Evolutionary conservation across 805 yeast genomes (phyloP), one percentile per base, ranked within the genome.

Genomic region (Lachancea kluyveri): DNA sequence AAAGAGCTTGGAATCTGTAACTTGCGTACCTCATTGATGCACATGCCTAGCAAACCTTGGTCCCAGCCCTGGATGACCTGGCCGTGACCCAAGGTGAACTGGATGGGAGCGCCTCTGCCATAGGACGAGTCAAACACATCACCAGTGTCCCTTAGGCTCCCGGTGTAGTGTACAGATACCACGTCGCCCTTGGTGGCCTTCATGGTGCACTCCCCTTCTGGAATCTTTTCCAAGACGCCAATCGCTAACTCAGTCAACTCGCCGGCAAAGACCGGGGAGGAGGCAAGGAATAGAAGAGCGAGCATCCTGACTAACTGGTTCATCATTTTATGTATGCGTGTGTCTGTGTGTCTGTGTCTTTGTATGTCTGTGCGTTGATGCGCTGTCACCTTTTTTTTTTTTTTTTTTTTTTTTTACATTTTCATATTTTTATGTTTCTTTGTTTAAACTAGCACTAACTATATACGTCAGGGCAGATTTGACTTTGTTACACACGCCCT

Each of bases 21-120:
- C 45, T 71, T 78, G 53, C 96, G 72, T 62, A 78, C 68, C 58
- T 87, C 96, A 27, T 95, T 95, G 55, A 84, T 65, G 60, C 96
- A 87, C 94, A 83, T 83, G 20, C 80, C 77, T 22, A 65, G 46
- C 30, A 86, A 62, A 24, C 96, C 96, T 59, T 79, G 74, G 42
- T 87, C 96, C 96, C 96, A 87, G 37, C 96, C 96, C 39, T 67
- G 52, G 51, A 87, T 87, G 19, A 87, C 96, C 48, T 72, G 79
- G 4, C 94, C 88, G 16, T 59, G 56, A 24, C 96, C 96, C 33
- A 88, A 61, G n/a, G 59, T 59, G 59, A 87, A 87, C 24, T 67
- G 54, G 39, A 87, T 65, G 27, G 96, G 96, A 26, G 56, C 46
- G 9, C 74, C 76, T 50, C 94, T 71, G 14, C 55, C 51, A 35